A percentile compares a stretch with the other conserved stretches of the same genome.
These are phyloP conservation scores for Nemania bipapillata DNA, from an alignment of 2,329 filamentous ascomycete species.

Conservation along the genomic window DNA sequence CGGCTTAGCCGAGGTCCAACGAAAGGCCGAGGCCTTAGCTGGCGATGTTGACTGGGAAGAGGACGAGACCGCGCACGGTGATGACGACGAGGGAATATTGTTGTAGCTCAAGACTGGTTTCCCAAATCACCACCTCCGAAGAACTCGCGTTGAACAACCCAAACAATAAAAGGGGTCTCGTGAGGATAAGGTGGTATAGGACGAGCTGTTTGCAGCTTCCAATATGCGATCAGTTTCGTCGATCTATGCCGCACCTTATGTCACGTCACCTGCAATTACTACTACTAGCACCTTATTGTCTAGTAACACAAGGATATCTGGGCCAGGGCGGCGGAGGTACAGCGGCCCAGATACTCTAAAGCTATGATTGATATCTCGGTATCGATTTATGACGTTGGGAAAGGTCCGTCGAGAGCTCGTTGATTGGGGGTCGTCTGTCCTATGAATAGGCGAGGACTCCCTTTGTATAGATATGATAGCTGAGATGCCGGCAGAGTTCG, in stretches of 20 bases:
- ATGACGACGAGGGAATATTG: slow-evolving; percentile 51
- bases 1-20: slow-evolving; percentile 51
- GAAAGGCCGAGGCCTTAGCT: slow-evolving; percentile 48
- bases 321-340: slow-evolving; percentile 38
- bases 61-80: slow-evolving; percentile 44
- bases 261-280: slow-evolving; percentile 30
- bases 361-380: slow-evolving; percentile 38
- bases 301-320: slow-evolving; percentile 37
- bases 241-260: slow-evolving; percentile 30
- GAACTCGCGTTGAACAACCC: slow-evolving; percentile 41
- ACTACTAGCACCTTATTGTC: slow-evolving; percentile 29
- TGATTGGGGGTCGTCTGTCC: slow-evolving; percentile 4
- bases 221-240: slow-evolving; percentile 18
- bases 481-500: neutral
- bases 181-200: slow-evolving; percentile 42
- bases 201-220: slow-evolving; percentile 24
- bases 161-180: slow-evolving; percentile 47
- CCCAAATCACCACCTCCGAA: slow-evolving; percentile 40
- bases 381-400: slow-evolving; percentile 43
- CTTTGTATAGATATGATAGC: slow-evolving; percentile 22
- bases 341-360: slow-evolving; percentile 26
- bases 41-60: slow-evolving; percentile 52
- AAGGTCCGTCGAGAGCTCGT: slow-evolving; percentile 24
- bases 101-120: slow-evolving; percentile 46
- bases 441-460: neutral